A percentile compares a stretch with the other conserved stretches of the same genome.
phyloP scores from a whole-genome alignment of 306 rosid genomes.

The Cucumis sativus region Cucumber_9930_V3 NC_026655.2:7984501-7985000 shows the following conservation, averaged over 20 bases:
- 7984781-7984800: neutral
- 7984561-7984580: constrained; percentile 29
- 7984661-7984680: constrained; percentile 46
- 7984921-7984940: no score
- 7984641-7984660: constrained; percentile 81
- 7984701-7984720: constrained; percentile 60
- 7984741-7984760: constrained; percentile 67
- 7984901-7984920: no score
- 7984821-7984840: neutral
- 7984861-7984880: neutral
- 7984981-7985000: no score
- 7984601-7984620: constrained; percentile 76
- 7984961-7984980: no score
- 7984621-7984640: constrained; percentile 62
- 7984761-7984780: neutral
- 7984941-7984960: no score
- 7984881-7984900: no score
- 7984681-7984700: constrained; percentile 63
- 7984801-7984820: neutral
- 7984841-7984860: neutral
- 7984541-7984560: constrained; percentile 1
- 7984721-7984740: constrained; percentile 93
- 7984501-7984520: neutral
- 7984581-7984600: constrained; percentile 58
- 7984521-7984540: neutral